A percentile compares a stretch with the other conserved stretches of the same genome.
Conservation (phyloP, 1,284 basidiomycete species). For the Kwoniella shivajii region DNA sequence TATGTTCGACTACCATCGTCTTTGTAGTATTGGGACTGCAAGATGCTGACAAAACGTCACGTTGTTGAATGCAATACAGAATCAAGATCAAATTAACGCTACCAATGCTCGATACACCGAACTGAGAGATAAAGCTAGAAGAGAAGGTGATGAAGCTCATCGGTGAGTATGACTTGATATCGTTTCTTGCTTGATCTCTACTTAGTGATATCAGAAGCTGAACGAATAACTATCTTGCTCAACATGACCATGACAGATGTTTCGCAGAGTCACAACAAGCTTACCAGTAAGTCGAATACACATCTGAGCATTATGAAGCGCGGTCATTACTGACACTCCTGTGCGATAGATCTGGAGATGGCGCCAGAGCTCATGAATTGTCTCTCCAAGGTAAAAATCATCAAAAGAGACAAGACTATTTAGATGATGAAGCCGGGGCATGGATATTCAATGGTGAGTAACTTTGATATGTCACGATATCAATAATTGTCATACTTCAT, state of each 20-base stretch:
- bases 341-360: constrained; percentile 65
- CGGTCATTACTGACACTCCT: no score
- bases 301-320: no score
- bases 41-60: background rate
- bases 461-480: background rate
- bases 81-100: constrained; percentile 59
- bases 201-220: background rate
- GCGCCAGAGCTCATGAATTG: constrained; percentile 78
- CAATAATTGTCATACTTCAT: background rate
- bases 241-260: constrained; percentile 26
- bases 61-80: constrained; percentile 48
- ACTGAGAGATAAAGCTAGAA: constrained; percentile 71
- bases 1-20: background rate
- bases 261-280: constrained; percentile 50
- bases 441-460: constrained; percentile 81
- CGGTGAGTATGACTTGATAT: constrained; percentile 22
- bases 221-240: background rate
- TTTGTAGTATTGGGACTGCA: background rate
- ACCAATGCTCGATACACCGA: constrained; percentile 66
- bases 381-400: constrained; percentile 81
- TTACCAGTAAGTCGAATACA: constrained; percentile 37
- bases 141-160: constrained; percentile 62
- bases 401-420: constrained; percentile 73
- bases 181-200: background rate
- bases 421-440: constrained; percentile 81